Percentiles rank a stretch among this genome's conserved stretches.
Conservation (phyloP, 2,329 filamentous ascomycete species). For the Trichophyton schoenleinii region DNA sequence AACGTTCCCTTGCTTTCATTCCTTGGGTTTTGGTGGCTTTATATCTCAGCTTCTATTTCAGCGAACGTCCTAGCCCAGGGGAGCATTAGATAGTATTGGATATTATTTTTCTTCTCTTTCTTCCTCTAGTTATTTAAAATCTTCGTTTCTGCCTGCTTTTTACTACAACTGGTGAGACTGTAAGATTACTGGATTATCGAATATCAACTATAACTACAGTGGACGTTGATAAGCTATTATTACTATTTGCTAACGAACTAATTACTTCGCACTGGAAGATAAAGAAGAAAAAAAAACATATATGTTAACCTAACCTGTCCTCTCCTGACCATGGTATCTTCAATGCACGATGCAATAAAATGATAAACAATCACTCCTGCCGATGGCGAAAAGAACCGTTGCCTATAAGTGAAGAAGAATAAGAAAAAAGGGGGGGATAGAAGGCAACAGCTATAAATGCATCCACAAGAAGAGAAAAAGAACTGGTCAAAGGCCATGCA, state of each 20-base stretch:
- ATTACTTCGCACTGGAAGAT: not conserved
- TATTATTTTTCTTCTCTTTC: not conserved
- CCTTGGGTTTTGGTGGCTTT: not conserved
- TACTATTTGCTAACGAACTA: not conserved
- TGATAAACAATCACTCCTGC: not conserved
- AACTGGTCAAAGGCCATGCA: not conserved
- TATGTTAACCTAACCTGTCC: not conserved
- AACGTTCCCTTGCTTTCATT: not conserved
- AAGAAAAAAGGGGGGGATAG: not conserved
- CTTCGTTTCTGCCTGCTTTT: not conserved
- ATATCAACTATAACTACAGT: not conserved
- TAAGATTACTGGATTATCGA: not conserved
- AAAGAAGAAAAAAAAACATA: not conserved
- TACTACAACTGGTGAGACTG: not conserved
- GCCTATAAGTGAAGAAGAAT: not conserved
- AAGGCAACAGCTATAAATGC: not conserved
- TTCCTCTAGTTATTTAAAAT: not conserved
- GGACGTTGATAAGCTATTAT: not conserved
- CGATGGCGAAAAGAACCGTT: not conserved
- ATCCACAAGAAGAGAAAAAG: slow-evolving; percentile 1
- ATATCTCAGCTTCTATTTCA: not conserved
- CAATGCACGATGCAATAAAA: slow-evolving; percentile 1
- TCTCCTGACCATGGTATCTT: slow-evolving; percentile 2
- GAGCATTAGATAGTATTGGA: not conserved
- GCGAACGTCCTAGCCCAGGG: not conserved